phyloP scores from a whole-genome alignment of 768 basidiomycete species.

The Kwoniella europaea region DNA sequence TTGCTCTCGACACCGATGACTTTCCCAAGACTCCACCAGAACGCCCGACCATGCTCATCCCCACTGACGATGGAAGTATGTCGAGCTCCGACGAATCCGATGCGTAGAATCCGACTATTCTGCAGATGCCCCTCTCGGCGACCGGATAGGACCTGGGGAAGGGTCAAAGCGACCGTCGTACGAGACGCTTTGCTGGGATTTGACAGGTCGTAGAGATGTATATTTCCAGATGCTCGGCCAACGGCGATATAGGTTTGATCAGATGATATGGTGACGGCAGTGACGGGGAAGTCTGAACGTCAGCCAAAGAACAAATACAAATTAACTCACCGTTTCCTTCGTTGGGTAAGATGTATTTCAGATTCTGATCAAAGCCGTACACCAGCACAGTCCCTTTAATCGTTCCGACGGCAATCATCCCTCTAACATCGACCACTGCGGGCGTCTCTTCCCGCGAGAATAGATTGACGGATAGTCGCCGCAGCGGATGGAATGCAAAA shows the following conservation, averaged over 20 bases:
- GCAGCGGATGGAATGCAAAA: slow-evolving; percentile 48
- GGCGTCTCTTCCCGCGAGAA: slow-evolving; percentile 61
- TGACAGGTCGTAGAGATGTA: slow-evolving; percentile 82
- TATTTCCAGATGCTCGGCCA: slow-evolving; percentile 81
- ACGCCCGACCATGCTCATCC: slow-evolving; percentile 87
- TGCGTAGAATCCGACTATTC: slow-evolving; percentile 76
- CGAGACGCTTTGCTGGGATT: slow-evolving; percentile 68
- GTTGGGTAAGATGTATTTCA: slow-evolving; percentile 78
- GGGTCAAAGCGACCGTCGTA: slow-evolving; percentile 63
- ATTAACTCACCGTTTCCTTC: slow-evolving; percentile 66
- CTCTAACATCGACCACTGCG: slow-evolving; percentile 81
- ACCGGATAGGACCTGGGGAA: slow-evolving; percentile 64
- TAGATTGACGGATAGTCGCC: slow-evolving; percentile 37
- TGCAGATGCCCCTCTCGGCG: slow-evolving; percentile 78
- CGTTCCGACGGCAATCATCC: slow-evolving; percentile 86
- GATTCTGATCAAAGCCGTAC: slow-evolving; percentile 86
- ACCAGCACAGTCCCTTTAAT: slow-evolving; percentile 76
- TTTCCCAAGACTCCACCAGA: slow-evolving; percentile 92
- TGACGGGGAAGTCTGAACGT: slow-evolving; percentile 22
- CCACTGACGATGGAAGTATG: slow-evolving; percentile 92
- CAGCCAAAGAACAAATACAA: neutral
- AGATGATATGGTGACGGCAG: slow-evolving; percentile 76
- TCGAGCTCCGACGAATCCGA: slow-evolving; percentile 82
- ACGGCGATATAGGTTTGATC: slow-evolving; percentile 92
- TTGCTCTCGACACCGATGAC: slow-evolving; percentile 93